A percentile compares a stretch with the other conserved stretches of the same genome.
Conservation (phyloP, 176 grass and related monocot species). For the Cocos nucifera region DNA sequence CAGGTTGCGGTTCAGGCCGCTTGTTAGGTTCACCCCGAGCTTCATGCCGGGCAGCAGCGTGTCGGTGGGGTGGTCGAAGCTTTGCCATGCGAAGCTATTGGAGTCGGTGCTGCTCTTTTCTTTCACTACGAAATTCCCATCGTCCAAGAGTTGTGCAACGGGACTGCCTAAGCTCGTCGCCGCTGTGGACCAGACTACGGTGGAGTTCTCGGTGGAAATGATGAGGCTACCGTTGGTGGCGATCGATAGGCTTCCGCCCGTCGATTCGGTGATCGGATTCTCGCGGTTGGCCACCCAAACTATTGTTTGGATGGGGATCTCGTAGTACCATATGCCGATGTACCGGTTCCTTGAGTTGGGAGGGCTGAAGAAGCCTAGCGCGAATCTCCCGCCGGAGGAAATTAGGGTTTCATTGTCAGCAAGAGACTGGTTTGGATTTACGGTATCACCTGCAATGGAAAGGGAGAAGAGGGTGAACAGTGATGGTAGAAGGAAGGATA, state of each 20-base stretch:
- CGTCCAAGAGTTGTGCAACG: constrained; percentile 26
- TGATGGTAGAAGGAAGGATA: neutral
- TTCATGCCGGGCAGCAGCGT: constrained; percentile 70
- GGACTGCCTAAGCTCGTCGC: constrained; percentile 15
- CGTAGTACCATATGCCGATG: constrained; percentile 51
- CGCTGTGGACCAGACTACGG: constrained; percentile 32
- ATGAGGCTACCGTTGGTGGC: constrained; percentile 29
- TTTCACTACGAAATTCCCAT: constrained; percentile 36
- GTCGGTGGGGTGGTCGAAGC: constrained; percentile 64
- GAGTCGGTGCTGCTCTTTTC: neutral
- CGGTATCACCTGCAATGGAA: constrained; percentile 26
- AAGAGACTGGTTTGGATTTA: constrained; percentile 29
- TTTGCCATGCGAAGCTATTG: constrained; percentile 36
- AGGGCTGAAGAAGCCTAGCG: constrained; percentile 52
- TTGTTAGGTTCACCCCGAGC: constrained; percentile 37
- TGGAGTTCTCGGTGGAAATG: constrained; percentile 19
- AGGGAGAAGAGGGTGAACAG: neutral
- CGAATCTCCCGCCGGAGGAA: constrained; percentile 39
- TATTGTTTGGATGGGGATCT: constrained; percentile 35
- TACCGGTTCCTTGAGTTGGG: constrained; percentile 28
- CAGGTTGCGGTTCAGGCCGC: constrained; percentile 25
- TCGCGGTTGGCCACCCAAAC: constrained; percentile 65
- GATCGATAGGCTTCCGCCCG: constrained; percentile 33
- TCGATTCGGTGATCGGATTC: constrained; percentile 25
- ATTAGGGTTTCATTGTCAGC: constrained; percentile 36